Conservation (phyloP, 306 rosid species). For the Pyrus betulifolia region DNA sequence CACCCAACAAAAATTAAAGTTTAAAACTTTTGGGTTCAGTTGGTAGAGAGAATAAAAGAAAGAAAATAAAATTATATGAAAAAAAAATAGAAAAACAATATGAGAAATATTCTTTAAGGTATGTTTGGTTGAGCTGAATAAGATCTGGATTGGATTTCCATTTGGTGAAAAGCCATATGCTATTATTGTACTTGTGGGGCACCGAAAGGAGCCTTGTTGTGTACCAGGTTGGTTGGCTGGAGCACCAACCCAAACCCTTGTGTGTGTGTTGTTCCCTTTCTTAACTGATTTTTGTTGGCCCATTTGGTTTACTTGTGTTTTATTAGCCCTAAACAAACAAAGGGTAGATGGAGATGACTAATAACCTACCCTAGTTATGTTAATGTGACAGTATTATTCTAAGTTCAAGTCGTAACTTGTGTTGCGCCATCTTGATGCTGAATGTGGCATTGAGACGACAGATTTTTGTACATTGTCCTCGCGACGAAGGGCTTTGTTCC, state of each 20-base stretch:
- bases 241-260: background rate
- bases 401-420: background rate
- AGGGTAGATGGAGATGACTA: background rate
- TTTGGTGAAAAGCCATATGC: slow-evolving; percentile 8
- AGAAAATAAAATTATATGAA: background rate
- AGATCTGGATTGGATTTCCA: slow-evolving; percentile 25
- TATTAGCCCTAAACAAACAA: background rate
- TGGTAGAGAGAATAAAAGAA: slow-evolving; percentile 1
- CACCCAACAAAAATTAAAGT: slow-evolving; percentile 33
- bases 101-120: slow-evolving; percentile 7
- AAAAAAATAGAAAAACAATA: background rate
- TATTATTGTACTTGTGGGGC: slow-evolving; percentile 17
- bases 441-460: too few species aligned
- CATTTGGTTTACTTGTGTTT: background rate
- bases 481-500: too few species aligned
- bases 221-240: slow-evolving; percentile 11
- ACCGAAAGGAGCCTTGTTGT: slow-evolving; percentile 7
- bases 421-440: too few species aligned
- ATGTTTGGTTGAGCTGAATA: slow-evolving; percentile 8
- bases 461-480: too few species aligned
- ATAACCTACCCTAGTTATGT: background rate
- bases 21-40: background rate
- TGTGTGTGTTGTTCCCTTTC: background rate
- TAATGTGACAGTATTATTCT: background rate
- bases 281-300: background rate